phyloP scores from a whole-genome alignment of 1,284 basidiomycete species.

The Ustilago cynodontis region DNA sequence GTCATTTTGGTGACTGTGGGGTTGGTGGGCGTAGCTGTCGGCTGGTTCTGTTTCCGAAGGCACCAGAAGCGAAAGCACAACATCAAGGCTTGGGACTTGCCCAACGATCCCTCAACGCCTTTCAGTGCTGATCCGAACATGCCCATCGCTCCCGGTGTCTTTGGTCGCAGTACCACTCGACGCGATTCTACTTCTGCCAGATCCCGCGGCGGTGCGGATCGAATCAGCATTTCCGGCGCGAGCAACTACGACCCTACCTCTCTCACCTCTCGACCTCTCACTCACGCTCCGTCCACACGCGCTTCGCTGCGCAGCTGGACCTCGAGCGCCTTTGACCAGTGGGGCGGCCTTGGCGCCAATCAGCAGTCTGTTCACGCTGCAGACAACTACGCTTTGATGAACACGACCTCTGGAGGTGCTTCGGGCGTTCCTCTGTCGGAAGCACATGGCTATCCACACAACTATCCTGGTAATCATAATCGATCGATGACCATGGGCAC shows the following conservation, averaged over 20 bases:
- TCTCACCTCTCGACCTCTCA: constrained; percentile 25
- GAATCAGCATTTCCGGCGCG: constrained; percentile 28
- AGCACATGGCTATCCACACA: constrained; percentile 1
- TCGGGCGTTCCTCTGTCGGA: not conserved
- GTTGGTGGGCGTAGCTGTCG: constrained; percentile 32
- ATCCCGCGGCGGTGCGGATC: constrained; percentile 12
- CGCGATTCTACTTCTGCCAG: constrained; percentile 16
- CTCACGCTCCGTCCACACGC: constrained; percentile 30
- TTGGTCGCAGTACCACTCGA: constrained; percentile 31
- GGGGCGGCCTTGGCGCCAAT: constrained; percentile 8
- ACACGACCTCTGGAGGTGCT: constrained; percentile 4
- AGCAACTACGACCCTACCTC: constrained; percentile 37
- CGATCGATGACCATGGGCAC: constrained; percentile 10
- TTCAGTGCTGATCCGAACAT: constrained; percentile 43
- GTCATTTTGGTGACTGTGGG: constrained; percentile 30
- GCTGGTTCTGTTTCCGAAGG: constrained; percentile 51
- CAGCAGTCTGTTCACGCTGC: constrained; percentile 8
- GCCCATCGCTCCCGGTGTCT: constrained; percentile 46
- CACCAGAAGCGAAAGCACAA: constrained; percentile 33
- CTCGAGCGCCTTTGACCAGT: constrained; percentile 36
- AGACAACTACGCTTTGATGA: constrained; percentile 38
- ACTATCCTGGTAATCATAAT: not conserved
- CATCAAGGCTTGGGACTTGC: constrained; percentile 49
- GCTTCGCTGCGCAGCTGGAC: constrained; percentile 49
- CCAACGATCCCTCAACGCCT: constrained; percentile 41